Percentiles rank a stretch among this genome's conserved stretches.
phyloP scores from a whole-genome alignment of 108 stramenopile genomes.

The Fistulifera pelliculosa region DNA sequence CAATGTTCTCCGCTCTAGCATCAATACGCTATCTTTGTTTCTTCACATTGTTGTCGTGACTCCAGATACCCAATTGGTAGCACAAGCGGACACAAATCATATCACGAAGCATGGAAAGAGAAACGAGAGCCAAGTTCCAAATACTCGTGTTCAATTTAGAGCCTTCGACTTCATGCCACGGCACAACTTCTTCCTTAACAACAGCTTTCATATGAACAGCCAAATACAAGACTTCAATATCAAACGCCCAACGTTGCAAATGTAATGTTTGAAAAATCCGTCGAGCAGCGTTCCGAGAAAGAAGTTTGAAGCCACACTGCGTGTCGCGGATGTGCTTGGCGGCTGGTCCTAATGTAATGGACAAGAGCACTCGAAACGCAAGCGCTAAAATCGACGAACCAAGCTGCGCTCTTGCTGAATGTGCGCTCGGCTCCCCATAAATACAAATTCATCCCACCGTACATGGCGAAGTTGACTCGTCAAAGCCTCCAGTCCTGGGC shows the following conservation, averaged over 20 bases:
- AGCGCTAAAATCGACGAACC: constrained; percentile 65
- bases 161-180: constrained; percentile 80
- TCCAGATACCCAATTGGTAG: constrained; percentile 70
- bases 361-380: constrained; percentile 72
- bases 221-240: constrained; percentile 68
- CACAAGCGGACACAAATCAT: constrained; percentile 80
- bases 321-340: constrained; percentile 60
- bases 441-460: constrained; percentile 15
- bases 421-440: constrained; percentile 72
- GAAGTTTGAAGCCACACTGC: constrained; percentile 82
- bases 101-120: constrained; percentile 69
- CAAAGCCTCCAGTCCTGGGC: constrained; percentile 46
- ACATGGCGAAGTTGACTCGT: constrained; percentile 16
- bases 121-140: constrained; percentile 42
- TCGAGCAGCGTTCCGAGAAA: constrained; percentile 34
- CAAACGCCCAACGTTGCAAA: constrained; percentile 75
- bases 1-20: too few relatives aligned
- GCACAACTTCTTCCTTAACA: constrained; percentile 62
- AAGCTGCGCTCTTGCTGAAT: constrained; percentile 51
- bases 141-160: constrained; percentile 65
- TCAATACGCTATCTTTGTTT: neutral
- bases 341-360: constrained; percentile 26
- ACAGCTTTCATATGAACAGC: constrained; percentile 27
- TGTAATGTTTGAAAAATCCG: constrained; percentile 55
- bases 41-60: neutral